Evolutionary conservation across 306 rosid species (phyloP), one percentile per base, ranked within the genome.

Genomic region (Quercus mongolica): DNA sequence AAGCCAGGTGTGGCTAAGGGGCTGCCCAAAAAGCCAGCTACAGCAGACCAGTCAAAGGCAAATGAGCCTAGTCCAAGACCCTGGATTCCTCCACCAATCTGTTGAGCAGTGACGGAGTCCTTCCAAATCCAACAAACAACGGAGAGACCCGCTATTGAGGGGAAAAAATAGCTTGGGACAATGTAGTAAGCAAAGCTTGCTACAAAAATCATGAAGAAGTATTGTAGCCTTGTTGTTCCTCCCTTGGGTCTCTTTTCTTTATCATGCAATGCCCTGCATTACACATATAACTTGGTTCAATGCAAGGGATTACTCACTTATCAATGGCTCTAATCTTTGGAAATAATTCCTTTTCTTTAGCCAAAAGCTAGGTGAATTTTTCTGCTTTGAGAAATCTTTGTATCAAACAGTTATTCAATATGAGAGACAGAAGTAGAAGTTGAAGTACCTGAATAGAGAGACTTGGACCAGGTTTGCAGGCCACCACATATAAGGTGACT

Each of bases 401-500:
- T 57, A 58, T 58, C 64, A 58, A 59, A 59, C 30, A 46, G 54
- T 46, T 46, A 9, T 46, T 11, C 54, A 46, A 12, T 46, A 12
- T 12, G 54, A 38, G 44, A 38, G 23, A 8, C 25, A 31, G 12
- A 21, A 10, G 18, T 33, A 38, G 33, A 10, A 51, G 30, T 56
- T 11, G 31, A 76, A 73, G 19, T 80, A 91, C 98, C 95, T 89
- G 81, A 94, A 94, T 0, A 94, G 88, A 81, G 99, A 91, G 26
- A 94, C 99, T 17, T 87, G 94, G 52, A 94, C 97, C 26, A 94
- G 90, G 71, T 94, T 92, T 31, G 89, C 2, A 4, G 99, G 99
- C 97, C 99, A 94, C 97, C 99, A 94, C 99, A 94, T 94, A 80
- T 91, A 92, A 1, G 98, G 94, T 30, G 98, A 94, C 65, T 94